Evolutionary conservation across 208 protist species (phyloP), one percentile per base, ranked within the genome.

Genomic region (Blechomonas ayalai): DNA sequence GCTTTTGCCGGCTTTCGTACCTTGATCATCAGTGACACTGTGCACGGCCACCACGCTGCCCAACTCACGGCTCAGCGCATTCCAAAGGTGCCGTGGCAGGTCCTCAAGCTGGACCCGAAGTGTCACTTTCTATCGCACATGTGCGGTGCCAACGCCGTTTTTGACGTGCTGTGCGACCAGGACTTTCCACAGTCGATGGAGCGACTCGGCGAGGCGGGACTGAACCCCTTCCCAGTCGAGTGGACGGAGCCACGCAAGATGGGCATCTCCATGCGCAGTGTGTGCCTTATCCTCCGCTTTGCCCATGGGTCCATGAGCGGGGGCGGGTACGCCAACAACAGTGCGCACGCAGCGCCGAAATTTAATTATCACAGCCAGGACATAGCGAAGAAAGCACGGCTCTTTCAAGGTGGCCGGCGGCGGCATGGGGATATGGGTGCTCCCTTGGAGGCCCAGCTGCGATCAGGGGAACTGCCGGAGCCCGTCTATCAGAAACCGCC

Each of bases 151-250:
- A 78, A 72, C 38, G 65, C 70, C 18, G 74, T 87, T 23, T 93
- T 82, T 54, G 84, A 93, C 48, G 84, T 93, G 20, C 43, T 93
- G n/a, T 82, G 73, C n/a, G 84, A 93, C 47, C 63, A 84, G 50
- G 84, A 93, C 61, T 93, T 85, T 41, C 77, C 78, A 31, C 53
- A 64, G 9, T 85, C 80, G 19, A 73, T 93, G 63, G 78, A 93
- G 40, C 70, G 75, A 4, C 48, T 93, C 9, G 80, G 75, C 8
- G 80, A 87, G 45, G 56, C 67, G 6, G 84, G 84, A n/a, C 47
- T 93, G 15, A 93, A 93, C 61, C 84, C 84, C 15, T 90, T 93
- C 53, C 80, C 84, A 0, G 80, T 93, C n/a, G 71, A 78, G 31
- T 93, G 84, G 81, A 78, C 78, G 10, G 80, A 93, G 58, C 81